A percentile compares a stretch with the other conserved stretches of the same genome.
These are phyloP conservation scores for Trichoderma aggressivum DNA, from an alignment of 2,329 filamentous ascomycete species.

Conservation along the genomic window DNA sequence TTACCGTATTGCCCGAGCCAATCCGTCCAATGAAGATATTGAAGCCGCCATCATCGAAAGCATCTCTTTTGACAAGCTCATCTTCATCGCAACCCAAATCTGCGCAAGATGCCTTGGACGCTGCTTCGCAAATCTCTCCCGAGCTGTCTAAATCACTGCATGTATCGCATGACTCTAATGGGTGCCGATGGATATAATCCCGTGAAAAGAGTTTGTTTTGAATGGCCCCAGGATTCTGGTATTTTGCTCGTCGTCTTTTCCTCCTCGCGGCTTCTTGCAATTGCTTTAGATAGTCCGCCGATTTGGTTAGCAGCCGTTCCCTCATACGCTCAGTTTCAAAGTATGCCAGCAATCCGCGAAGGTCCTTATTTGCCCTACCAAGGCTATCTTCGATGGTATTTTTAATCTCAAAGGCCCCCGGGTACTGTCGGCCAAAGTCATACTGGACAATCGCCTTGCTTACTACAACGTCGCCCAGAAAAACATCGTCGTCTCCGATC, in stretches of 20 bases:
- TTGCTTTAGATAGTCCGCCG: constrained; percentile 16
- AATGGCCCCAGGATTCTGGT: constrained; percentile 26
- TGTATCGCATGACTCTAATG: background rate
- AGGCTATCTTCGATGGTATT: constrained; percentile 27
- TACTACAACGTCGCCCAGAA: constrained; percentile 36
- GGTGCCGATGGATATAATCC: constrained; percentile 31
- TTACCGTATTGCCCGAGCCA: constrained; percentile 38
- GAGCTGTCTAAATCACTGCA: background rate
- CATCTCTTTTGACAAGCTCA: constrained; percentile 16
- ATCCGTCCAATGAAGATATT: constrained; percentile 38
- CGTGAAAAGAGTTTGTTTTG: constrained; percentile 30
- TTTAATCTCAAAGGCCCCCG: constrained; percentile 26
- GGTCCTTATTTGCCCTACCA: constrained; percentile 28
- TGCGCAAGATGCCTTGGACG: constrained; percentile 24
- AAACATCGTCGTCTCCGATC: background rate
- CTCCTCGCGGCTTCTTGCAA: constrained; percentile 21
- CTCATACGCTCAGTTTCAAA: constrained; percentile 22
- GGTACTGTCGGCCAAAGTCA: constrained; percentile 28
- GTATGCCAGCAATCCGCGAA: constrained; percentile 27
- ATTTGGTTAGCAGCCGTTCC: constrained; percentile 16
- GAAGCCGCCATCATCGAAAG: constrained; percentile 21
- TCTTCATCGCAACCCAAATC: constrained; percentile 29
- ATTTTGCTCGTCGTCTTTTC: constrained; percentile 17
- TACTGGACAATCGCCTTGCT: constrained; percentile 31
- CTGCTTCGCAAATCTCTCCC: constrained; percentile 24